phyloP scores from a whole-genome alignment of 106 monocot genomes.

The Apostasia shenzhenica region DNA sequence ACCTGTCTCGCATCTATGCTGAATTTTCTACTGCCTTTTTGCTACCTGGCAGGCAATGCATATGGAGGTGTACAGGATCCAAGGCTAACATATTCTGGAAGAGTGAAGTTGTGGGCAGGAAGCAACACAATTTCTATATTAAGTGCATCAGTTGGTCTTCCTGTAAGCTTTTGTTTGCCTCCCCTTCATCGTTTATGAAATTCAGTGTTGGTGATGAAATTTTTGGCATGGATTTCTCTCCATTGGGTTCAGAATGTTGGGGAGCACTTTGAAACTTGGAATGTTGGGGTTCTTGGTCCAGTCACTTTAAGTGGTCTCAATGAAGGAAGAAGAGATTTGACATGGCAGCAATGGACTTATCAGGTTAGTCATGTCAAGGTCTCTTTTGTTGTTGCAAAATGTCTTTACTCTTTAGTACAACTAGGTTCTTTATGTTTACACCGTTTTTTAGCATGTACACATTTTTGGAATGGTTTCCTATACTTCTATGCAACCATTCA shows the following conservation, averaged over 20 bases:
- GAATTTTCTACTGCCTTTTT: neutral
- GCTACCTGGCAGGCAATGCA: conserved; percentile 45
- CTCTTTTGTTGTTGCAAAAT: neutral
- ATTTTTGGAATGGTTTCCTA: too few relatives aligned
- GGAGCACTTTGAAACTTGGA: conserved; percentile 92
- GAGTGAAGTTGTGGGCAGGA: conserved; percentile 73
- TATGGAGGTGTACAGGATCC: conserved; percentile 84
- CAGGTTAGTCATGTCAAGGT: conserved; percentile 19
- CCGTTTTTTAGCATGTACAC: too few relatives aligned
- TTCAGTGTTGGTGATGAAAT: neutral
- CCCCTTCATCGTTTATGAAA: neutral
- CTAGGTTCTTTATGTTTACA: too few relatives aligned
- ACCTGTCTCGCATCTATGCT: neutral
- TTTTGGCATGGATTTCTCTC: neutral
- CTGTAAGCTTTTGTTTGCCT: conserved; percentile 37
- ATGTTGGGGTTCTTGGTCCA: conserved; percentile 90
- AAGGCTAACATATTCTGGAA: conserved; percentile 72
- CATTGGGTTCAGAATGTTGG: conserved; percentile 59
- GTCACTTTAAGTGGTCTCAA: conserved; percentile 78
- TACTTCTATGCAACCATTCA: too few relatives aligned
- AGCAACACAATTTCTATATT: conserved; percentile 83
- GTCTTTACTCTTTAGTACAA: too few relatives aligned
- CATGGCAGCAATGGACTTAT: conserved; percentile 93
- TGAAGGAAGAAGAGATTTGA: conserved; percentile 80
- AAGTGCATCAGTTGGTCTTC: conserved; percentile 83